Evolutionary conservation across 1,139 yeast genomes (phyloP).

Genomic region (Eremothecium coryli): DNA sequence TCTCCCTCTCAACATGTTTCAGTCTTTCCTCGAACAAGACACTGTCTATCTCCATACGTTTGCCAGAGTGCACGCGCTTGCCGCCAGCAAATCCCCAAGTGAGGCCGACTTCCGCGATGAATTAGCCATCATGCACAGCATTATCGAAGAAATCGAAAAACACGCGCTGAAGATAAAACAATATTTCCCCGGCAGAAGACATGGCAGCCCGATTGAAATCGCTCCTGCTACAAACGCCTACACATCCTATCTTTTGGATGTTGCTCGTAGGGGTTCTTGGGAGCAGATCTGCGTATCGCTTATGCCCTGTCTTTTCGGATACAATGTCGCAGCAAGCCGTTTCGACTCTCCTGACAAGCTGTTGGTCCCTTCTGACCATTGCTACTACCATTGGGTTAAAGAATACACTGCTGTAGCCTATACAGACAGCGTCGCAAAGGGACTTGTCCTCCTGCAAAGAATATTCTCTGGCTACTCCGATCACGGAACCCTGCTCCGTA

Average conservation of each 20-base stretch:
- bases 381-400: slow-evolving; percentile 50
- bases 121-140: not conserved
- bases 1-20: not conserved
- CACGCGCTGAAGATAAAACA: not conserved
- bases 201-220: not conserved
- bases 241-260: slow-evolving; percentile 47
- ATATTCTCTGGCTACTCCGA: slow-evolving; percentile 33
- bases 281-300: slow-evolving; percentile 57
- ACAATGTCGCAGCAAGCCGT: slow-evolving; percentile 38
- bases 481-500: slow-evolving; percentile 42
- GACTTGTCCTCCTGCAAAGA: slow-evolving; percentile 40
- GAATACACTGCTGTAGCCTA: slow-evolving; percentile 56
- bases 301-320: slow-evolving; percentile 74
- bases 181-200: not conserved
- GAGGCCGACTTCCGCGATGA: not conserved
- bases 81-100: not conserved
- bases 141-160: not conserved
- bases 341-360: slow-evolving; percentile 17
- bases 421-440: slow-evolving; percentile 42
- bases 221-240: slow-evolving; percentile 30
- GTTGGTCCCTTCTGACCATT: slow-evolving; percentile 18
- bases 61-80: not conserved
- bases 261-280: slow-evolving; percentile 50
- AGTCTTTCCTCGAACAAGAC: not conserved
- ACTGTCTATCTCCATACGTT: not conserved